Evolutionary conservation across 1,139 yeast genomes (phyloP).

Genomic region (Blastobotrys buckinghamii): DNA sequence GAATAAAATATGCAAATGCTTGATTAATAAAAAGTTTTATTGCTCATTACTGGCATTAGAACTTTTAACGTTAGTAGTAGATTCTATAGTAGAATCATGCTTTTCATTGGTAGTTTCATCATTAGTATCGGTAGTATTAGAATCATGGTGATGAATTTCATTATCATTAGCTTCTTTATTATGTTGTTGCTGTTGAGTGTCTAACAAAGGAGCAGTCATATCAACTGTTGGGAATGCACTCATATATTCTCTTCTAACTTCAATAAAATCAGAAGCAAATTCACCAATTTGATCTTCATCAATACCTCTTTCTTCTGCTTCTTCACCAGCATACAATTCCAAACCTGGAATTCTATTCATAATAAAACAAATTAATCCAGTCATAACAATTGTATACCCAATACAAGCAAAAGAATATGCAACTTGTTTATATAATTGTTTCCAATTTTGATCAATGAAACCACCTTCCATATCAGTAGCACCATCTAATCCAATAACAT

Average conservation of each 20-base stretch:
- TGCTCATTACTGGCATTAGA: not conserved
- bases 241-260: conserved; percentile 87
- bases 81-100: not conserved
- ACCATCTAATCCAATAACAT: conserved; percentile 82
- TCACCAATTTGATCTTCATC: conserved; percentile 98
- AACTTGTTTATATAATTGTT: conserved; percentile 83
- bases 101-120: not conserved
- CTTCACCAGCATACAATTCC: conserved; percentile 71
- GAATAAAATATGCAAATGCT: too few relatives aligned
- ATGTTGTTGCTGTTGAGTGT: too few relatives aligned
- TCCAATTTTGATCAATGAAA: conserved; percentile 86
- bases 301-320: conserved; percentile 82
- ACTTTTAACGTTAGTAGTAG: not conserved
- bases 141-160: not conserved
- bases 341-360: conserved; percentile 79
- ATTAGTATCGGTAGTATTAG: not conserved
- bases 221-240: conserved; percentile 44
- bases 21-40: too few relatives aligned
- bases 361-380: conserved; percentile 68
- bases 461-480: conserved; percentile 82
- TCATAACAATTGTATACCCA: conserved; percentile 74
- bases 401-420: conserved; percentile 71
- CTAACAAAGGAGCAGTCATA: not conserved
- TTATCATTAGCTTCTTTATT: not conserved
- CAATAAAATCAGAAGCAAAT: conserved; percentile 96